Evolutionary conservation across 768 basidiomycete species (phyloP).

Genomic region (Leccinum subtestaceum): DNA sequence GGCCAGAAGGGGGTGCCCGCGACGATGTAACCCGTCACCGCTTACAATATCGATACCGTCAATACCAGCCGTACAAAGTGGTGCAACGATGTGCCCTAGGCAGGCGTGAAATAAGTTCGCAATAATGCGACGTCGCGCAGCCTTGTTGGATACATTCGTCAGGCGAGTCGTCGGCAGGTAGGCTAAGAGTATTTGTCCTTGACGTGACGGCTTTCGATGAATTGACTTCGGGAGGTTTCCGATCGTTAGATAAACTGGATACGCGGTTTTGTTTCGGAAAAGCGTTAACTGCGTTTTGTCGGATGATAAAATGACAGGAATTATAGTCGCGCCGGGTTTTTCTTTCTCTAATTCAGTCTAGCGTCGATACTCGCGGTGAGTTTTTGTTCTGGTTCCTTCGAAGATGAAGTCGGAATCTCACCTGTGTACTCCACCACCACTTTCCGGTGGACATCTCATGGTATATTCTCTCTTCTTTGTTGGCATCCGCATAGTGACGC

Average conservation of each 20-base stretch:
- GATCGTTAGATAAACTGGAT: not conserved
- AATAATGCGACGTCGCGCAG: not conserved
- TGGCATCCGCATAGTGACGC: not conserved
- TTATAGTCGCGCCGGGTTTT: not conserved
- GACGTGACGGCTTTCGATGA: not conserved
- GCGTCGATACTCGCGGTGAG: too few species aligned
- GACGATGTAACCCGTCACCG: not conserved
- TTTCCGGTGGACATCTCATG: not conserved
- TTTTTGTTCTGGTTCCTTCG: too few species aligned
- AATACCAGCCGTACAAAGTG: not conserved
- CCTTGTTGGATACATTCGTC: not conserved
- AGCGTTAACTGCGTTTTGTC: not conserved
- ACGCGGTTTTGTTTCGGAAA: not conserved
- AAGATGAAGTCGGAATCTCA: not conserved
- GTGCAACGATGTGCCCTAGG: not conserved
- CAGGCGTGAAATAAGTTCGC: not conserved
- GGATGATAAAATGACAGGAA: not conserved
- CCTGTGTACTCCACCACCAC: not conserved
- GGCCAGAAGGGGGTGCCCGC: not conserved
- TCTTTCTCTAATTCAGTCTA: not conserved
- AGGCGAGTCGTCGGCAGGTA: not conserved
- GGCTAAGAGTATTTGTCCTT: not conserved
- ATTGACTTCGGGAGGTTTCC: not conserved
- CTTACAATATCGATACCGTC: not conserved
- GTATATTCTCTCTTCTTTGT: not conserved